Evolutionary conservation across 163 green algal genomes (phyloP).

Genomic region (Scenedesmus sp.): DNA sequence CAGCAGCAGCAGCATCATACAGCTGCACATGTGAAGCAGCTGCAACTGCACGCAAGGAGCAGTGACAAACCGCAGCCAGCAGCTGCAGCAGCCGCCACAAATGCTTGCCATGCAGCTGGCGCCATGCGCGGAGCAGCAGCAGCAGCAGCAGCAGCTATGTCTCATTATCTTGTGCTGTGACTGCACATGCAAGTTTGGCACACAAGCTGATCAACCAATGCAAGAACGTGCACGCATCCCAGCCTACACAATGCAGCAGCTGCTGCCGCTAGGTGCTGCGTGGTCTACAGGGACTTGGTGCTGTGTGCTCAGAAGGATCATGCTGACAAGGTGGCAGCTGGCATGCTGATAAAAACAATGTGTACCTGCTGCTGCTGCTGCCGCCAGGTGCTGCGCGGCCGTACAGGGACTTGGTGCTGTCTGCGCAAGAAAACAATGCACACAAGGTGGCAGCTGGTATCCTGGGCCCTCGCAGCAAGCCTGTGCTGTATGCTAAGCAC

Average conservation of each 20-base stretch:
- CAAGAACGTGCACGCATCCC: too few species aligned
- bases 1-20: neutral
- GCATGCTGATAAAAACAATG: constrained; percentile 41
- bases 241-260: neutral
- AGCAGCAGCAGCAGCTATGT: too few species aligned
- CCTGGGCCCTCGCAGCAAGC: constrained; percentile 55
- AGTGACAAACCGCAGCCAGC: too few species aligned
- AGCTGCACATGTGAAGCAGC: too few species aligned
- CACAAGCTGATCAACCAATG: too few species aligned
- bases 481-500: constrained; percentile 80
- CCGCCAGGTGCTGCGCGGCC: neutral
- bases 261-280: neutral
- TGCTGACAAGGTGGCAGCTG: constrained; percentile 53
- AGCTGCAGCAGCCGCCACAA: too few species aligned
- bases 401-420: constrained; percentile 54
- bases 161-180: too few species aligned
- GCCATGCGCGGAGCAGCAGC: too few species aligned
- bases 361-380: neutral
- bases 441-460: constrained; percentile 57
- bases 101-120: too few species aligned
- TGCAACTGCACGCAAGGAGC: too few species aligned
- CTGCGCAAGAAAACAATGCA: constrained; percentile 57
- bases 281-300: constrained; percentile 41
- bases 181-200: too few species aligned
- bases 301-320: constrained; percentile 56